Conservation (phyloP, 2,329 filamentous ascomycete species). For the Colletotrichum paranaense region DNA sequence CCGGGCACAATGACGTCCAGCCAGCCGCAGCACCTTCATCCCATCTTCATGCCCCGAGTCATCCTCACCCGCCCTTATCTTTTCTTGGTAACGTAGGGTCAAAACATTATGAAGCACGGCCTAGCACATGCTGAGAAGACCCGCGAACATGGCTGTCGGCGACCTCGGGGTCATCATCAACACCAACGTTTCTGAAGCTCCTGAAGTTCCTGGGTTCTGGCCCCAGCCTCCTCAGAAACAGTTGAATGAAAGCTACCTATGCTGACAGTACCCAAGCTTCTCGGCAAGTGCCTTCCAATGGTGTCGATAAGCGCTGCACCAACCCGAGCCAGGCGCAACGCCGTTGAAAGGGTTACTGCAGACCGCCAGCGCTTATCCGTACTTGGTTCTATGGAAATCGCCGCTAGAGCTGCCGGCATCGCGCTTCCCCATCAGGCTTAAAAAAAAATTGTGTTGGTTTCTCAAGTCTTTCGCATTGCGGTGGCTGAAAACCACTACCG, state of each 20-base stretch:
- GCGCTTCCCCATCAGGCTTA: not conserved
- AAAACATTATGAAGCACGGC: conserved; percentile 12
- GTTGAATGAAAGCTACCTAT: not conserved
- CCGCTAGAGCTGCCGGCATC: not conserved
- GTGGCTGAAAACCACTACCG: conserved; percentile 7
- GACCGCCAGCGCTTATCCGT: not conserved
- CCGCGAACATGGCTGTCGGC: not conserved
- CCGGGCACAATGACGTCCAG: not conserved
- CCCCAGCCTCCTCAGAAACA: conserved; percentile 10
- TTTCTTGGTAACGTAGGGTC: not conserved
- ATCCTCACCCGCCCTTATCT: not conserved
- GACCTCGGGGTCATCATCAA: not conserved
- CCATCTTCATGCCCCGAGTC: not conserved
- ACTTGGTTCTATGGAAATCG: conserved; percentile 9
- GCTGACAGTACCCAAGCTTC: not conserved
- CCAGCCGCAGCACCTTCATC: not conserved
- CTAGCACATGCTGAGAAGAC: not conserved
- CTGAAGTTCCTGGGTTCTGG: not conserved
- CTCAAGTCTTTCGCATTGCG: conserved; percentile 3
- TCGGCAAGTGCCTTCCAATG: conserved; percentile 13
- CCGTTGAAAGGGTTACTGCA: not conserved
- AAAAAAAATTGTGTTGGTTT: not conserved
- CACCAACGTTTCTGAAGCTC: conserved; percentile 10
- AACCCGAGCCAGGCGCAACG: not conserved
- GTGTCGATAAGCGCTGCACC: conserved; percentile 6